Percentiles rank a stretch among this genome's conserved stretches.
phyloP scores from a whole-genome alignment of 805 yeast genomes.

The Starmerella apis region DNA sequence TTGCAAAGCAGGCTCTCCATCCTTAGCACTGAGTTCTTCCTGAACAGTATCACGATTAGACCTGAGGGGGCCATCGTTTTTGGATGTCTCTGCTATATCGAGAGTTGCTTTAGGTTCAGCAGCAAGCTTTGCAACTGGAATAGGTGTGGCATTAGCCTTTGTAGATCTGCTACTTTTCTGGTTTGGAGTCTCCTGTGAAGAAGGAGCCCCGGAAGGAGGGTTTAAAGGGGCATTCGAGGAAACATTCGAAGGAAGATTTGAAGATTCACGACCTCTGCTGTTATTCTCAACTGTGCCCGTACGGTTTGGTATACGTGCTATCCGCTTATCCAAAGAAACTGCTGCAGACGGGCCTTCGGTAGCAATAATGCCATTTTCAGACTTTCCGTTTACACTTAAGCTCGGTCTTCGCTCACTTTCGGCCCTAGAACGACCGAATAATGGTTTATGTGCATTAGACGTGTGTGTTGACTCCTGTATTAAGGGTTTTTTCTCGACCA shows the following conservation, averaged over 20 bases:
- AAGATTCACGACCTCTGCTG: not conserved
- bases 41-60: no score
- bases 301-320: no score
- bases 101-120: not conserved
- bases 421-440: not conserved
- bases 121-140: not conserved
- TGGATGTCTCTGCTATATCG: not conserved
- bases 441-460: not conserved
- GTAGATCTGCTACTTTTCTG: not conserved
- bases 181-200: not conserved
- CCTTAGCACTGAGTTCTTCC: no score
- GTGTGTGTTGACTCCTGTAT: not conserved
- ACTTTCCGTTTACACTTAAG: not conserved
- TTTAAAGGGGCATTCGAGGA: no score
- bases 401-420: constrained; percentile 1
- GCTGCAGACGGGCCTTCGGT: not conserved
- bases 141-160: not conserved
- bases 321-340: not conserved
- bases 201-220: no score
- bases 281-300: no score
- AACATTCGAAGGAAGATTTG: no score
- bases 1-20: no score
- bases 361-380: not conserved
- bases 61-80: no score
- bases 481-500: no score